Base-by-base conservation (phyloP, 1,284 basidiomycete genomes). In the Takashimella koratensis region DNA sequence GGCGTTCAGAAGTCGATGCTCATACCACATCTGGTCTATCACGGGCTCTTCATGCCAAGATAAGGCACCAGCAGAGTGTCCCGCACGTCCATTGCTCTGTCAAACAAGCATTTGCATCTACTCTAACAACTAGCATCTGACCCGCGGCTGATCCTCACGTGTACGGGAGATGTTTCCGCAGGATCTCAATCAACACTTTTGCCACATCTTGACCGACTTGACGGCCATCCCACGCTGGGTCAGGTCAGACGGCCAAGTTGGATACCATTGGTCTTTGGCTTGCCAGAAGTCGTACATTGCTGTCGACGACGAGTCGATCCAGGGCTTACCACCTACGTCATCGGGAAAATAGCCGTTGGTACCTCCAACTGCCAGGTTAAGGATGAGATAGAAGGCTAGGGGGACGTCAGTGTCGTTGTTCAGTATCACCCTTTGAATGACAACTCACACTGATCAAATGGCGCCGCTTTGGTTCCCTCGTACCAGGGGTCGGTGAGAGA, bases 311-410 rank as follows among this genome's bases (percentile, higher is more conserved):
- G 45, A 56, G 66, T 45, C 68, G 59, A 64, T 51, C 89, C 88
- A 91, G 24, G 85, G 84, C 75, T 90, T 91, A 51, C 79, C 78
- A 48, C 81, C 82, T 2, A 81, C 71, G 25, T 77, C 77, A 64
- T 90, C 87, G n/a, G 85, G 85, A 81, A 91, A 91, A 86, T 86
- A 90, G 13, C 88, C 88, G 62, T 85, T 88, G 26, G 87, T 90
- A 13, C 88, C 87, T 4, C 89, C 89, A 16, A 83, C 86, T 11
- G 86, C 87, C 47, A 91, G 81, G 71, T 88, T 81, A 63, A 91
- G 74, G 60, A 90, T 84, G 42, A 91, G 76, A 73, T 88, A 90
- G 75, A 91, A 90, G 13, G 80, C 85, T 52, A n/a, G n/a, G n/a
- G n/a, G 23, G 43, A 25, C 8, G 53, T 47, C 26, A 45, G 24